Conservation (phyloP, 495 filamentous ascomycete species). For the Aspergillus leporis region DNA sequence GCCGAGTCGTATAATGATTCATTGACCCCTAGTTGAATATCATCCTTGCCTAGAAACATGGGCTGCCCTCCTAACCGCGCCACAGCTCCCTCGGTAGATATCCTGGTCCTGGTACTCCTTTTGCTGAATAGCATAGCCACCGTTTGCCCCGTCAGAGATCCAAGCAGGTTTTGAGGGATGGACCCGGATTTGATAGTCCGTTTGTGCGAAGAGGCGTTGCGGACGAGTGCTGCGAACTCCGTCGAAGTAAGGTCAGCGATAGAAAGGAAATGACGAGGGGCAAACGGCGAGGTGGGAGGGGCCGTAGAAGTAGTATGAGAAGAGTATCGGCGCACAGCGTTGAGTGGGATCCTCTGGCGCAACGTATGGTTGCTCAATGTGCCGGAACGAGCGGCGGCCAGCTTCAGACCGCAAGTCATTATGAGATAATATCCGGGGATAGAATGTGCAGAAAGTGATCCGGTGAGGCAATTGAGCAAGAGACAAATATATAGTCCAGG, state of each 20-base stretch:
- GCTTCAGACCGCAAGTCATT: constrained; percentile 49
- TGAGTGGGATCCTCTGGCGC: constrained; percentile 35
- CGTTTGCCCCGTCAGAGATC: constrained; percentile 68
- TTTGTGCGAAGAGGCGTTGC: constrained; percentile 77
- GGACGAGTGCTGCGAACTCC: constrained; percentile 79
- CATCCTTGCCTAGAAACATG: constrained; percentile 92
- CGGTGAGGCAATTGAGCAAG: neutral
- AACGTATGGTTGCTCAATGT: constrained; percentile 22
- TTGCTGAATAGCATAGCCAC: constrained; percentile 97
- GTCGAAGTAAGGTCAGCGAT: constrained; percentile 78
- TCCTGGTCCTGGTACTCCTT: constrained; percentile 85
- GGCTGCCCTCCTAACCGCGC: constrained; percentile 83
- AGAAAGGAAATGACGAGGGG: constrained; percentile 82
- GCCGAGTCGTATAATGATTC: constrained; percentile 89
- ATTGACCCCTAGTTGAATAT: constrained; percentile 96
- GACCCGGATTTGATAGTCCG: constrained; percentile 70
- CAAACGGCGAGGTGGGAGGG: constrained; percentile 47
- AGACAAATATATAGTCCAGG: neutral
- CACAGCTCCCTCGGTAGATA: constrained; percentile 88
- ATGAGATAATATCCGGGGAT: constrained; percentile 8
- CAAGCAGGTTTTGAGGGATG: constrained; percentile 56
- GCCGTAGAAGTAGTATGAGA: constrained; percentile 26
- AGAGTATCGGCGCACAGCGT: constrained; percentile 40
- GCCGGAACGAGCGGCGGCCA: constrained; percentile 45
- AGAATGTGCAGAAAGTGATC: too few species aligned